phyloP scores from a whole-genome alignment of 306 rosid species.

The Myrica gale region DNA sequence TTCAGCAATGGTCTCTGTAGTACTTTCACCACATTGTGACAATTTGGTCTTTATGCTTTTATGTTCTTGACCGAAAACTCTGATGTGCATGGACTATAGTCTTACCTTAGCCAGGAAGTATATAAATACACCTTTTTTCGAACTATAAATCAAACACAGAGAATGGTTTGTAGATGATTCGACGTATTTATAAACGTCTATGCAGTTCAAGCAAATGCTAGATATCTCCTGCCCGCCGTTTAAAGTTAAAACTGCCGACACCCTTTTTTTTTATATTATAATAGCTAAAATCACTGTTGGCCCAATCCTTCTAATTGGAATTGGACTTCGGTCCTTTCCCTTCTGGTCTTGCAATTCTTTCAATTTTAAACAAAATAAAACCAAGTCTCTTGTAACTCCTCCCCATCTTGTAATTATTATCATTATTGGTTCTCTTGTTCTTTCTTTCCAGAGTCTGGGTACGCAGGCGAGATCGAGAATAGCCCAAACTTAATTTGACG shows the following conservation, averaged over 20 bases:
- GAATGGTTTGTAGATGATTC: background rate
- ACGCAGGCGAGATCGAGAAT: conserved; percentile 25
- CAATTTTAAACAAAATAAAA: too few species aligned
- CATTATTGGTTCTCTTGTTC: background rate
- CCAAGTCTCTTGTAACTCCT: too few species aligned
- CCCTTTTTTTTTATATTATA: background rate
- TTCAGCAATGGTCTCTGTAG: too few species aligned
- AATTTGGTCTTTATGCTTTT: too few species aligned
- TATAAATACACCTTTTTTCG: background rate
- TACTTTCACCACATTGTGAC: too few species aligned
- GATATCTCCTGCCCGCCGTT: background rate
- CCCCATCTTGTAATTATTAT: too few species aligned
- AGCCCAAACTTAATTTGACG: conserved; percentile 20
- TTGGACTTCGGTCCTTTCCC: too few species aligned
- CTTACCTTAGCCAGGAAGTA: conserved; percentile 21
- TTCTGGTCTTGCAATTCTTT: too few species aligned
- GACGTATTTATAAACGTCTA: background rate
- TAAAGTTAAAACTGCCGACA: background rate
- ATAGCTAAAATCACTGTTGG: background rate
- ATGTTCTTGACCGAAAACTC: too few species aligned
- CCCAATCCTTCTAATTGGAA: too few species aligned
- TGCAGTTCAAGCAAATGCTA: background rate
- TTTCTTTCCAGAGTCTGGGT: background rate
- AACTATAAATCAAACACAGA: background rate
- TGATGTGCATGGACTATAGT: background rate